Evolutionary conservation across 2,329 filamentous ascomycete genomes (phyloP).

Genomic region (Colletotrichum eleusines): DNA sequence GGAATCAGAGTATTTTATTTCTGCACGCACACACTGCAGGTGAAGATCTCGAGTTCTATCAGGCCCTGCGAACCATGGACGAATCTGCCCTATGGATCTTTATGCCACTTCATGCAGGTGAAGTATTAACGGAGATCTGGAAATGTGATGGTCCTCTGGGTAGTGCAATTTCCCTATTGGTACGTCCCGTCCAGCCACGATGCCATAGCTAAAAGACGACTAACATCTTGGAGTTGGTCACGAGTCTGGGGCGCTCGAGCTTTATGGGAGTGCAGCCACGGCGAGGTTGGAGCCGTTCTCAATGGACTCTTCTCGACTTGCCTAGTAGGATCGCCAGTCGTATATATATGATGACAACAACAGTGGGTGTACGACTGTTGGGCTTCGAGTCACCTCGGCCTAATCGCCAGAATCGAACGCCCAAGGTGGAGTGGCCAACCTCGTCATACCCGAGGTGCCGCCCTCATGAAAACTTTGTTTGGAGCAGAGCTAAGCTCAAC

Average conservation of each 20-base stretch:
- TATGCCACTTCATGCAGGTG: conserved; percentile 6
- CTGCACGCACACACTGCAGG: conserved; percentile 3
- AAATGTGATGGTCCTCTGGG: background rate
- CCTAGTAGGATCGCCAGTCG: background rate
- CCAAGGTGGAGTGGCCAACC: no score
- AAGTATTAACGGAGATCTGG: conserved; percentile 22
- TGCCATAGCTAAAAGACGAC: background rate
- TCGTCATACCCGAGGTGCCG: no score
- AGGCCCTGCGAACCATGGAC: background rate
- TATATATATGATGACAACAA: conserved; percentile 5
- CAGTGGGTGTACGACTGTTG: background rate
- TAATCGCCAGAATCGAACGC: no score
- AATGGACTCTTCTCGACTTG: conserved; percentile 16
- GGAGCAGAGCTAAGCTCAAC: no score
- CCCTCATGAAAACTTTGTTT: no score
- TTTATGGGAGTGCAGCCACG: conserved; percentile 12
- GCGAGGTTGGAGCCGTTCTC: background rate
- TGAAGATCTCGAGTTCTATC: conserved; percentile 16
- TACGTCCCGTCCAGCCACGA: background rate
- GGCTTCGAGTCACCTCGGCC: conserved; percentile 7
- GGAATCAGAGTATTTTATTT: background rate
- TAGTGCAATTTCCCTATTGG: background rate
- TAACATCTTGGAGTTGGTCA: conserved; percentile 6
- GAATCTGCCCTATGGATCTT: conserved; percentile 11
- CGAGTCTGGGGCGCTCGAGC: background rate